Evolutionary conservation across 2,329 filamentous ascomycete genomes (phyloP).

Genomic region (Ceratocystis harringtonii): DNA sequence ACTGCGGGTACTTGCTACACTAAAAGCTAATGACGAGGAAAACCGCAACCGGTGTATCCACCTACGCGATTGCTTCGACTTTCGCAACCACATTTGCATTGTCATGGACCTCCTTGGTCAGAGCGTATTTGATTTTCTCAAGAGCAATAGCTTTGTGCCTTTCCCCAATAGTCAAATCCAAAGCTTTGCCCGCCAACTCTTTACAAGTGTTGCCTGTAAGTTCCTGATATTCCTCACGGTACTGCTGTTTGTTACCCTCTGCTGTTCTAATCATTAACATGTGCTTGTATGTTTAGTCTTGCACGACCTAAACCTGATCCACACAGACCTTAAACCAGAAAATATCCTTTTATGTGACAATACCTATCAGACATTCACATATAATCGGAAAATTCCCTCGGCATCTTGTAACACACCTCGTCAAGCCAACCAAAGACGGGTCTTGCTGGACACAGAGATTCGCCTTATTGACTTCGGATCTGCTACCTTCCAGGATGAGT

Average conservation of each 20-base stretch:
- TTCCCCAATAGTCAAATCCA: slow-evolving; percentile 99
- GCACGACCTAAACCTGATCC: slow-evolving; percentile 92
- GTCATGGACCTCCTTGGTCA: slow-evolving; percentile 69
- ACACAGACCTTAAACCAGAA: slow-evolving; percentile 64
- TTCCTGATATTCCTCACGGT: slow-evolving; percentile 20
- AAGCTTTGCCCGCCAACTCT: slow-evolving; percentile 83
- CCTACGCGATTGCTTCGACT: slow-evolving; percentile 92
- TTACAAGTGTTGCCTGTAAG: slow-evolving; percentile 97
- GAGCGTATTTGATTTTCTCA: slow-evolving; percentile 96
- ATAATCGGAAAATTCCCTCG: slow-evolving; percentile 54
- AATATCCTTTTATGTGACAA: slow-evolving; percentile 54
- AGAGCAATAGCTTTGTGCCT: slow-evolving; percentile 85
- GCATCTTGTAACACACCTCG: slow-evolving; percentile 45
- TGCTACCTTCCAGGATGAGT: slow-evolving; percentile 58
- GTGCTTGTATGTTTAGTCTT: slow-evolving; percentile 45
- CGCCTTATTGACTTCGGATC: slow-evolving; percentile 57
- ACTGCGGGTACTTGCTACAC: slow-evolving; percentile 75
- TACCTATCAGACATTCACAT: slow-evolving; percentile 54
- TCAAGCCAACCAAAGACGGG: slow-evolving; percentile 47
- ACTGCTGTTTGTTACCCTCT: no score
- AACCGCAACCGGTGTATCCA: slow-evolving; percentile 97
- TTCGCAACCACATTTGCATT: slow-evolving; percentile 87
- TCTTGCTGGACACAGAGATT: slow-evolving; percentile 54
- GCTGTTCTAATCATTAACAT: not conserved
- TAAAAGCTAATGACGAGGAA: slow-evolving; percentile 77